Conservation (phyloP, 495 filamentous ascomycete species). For the Venustampulla echinocandica region DNA sequence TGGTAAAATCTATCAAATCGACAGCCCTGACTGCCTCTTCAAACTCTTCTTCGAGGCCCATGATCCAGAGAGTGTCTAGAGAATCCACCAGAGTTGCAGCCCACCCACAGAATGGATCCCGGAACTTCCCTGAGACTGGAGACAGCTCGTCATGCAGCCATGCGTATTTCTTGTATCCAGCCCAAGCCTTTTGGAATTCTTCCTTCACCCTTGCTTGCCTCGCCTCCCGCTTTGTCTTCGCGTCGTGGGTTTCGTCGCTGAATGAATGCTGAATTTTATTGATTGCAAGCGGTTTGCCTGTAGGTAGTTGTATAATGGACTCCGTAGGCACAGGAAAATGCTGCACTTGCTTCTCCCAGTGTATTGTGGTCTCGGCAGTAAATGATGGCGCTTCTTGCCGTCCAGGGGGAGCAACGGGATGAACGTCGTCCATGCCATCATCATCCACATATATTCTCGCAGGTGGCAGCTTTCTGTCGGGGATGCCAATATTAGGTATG, state of each 20-base stretch:
- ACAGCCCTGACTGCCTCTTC: conserved; percentile 73
- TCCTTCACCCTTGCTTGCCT: conserved; percentile 63
- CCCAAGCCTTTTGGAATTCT: conserved; percentile 73
- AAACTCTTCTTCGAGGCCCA: conserved; percentile 85
- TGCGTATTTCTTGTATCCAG: conserved; percentile 72
- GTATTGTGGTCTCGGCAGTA: conserved; percentile 29
- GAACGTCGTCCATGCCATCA: conserved; percentile 6
- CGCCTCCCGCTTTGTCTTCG: conserved; percentile 51
- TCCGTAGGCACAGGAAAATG: conserved; percentile 63
- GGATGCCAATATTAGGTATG: conserved; percentile 27
- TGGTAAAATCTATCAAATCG: conserved; percentile 82
- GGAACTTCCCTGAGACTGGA: conserved; percentile 52
- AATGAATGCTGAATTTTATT: conserved; percentile 71
- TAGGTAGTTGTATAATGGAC: conserved; percentile 67
- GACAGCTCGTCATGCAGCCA: conserved; percentile 79
- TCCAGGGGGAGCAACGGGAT: conserved; percentile 17
- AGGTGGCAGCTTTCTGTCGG: conserved; percentile 32
- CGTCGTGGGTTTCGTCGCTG: conserved; percentile 48
- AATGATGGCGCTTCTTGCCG: conserved; percentile 17
- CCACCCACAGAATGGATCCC: conserved; percentile 88
- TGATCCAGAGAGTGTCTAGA: conserved; percentile 95
- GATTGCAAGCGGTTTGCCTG: conserved; percentile 55
- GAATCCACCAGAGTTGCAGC: conserved; percentile 87
- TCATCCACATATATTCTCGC: conserved; percentile 3
- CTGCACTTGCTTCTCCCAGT: conserved; percentile 65